Base-by-base conservation (phyloP, 2,329 filamentous ascomycete species). In the Colletotrichum endophyticum region DNA sequence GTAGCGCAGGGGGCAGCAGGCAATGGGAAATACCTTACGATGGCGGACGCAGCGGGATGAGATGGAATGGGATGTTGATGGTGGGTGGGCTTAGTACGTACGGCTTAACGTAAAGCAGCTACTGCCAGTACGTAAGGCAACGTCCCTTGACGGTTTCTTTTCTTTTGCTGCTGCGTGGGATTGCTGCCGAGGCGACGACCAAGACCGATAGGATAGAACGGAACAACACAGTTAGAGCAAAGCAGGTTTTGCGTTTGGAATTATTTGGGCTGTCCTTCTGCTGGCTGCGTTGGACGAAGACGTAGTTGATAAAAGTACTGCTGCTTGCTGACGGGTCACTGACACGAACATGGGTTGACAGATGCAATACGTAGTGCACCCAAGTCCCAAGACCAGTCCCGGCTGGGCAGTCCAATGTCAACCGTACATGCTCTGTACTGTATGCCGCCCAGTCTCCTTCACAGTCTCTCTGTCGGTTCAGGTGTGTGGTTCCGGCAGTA, bases 21-120 rank as follows among this genome's bases (percentile, higher is more conserved):
- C 36, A 74, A 19, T 71, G 36, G 70, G 39, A 63, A 73, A 76
- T 76, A 76, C 63, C 70, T 76, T 68, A 73, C 59, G 49, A 69
- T 61, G 70, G 74, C 64, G 70, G 70, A 70, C 70, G 71, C 59
- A 49, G 70, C 59, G 70, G 73, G 74, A 76, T 64, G 57, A 68
- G 70, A 70, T 68, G 49, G 66, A 57, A 68, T 57, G 49, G 66
- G 49, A 57, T 36, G 44, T 68, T 25, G 66, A 68, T 68, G 66
- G 66, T 57, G 66, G 9, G 66, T 57, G 22, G 66, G 49, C 66
- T 68, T 57, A 68, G 63, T 68, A n/a, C 27, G 19, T 34, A 57
- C 36, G 25, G 25, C 39, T 66, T 49, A 57, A 36, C 44, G 39
- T 57, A 68, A 34, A 67, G 44, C 22, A 57, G 16, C 22, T 19